Evolutionary conservation across 768 basidiomycete genomes (phyloP), one percentile per base, ranked within the genome.

Genomic region (Amanita rimosa): DNA sequence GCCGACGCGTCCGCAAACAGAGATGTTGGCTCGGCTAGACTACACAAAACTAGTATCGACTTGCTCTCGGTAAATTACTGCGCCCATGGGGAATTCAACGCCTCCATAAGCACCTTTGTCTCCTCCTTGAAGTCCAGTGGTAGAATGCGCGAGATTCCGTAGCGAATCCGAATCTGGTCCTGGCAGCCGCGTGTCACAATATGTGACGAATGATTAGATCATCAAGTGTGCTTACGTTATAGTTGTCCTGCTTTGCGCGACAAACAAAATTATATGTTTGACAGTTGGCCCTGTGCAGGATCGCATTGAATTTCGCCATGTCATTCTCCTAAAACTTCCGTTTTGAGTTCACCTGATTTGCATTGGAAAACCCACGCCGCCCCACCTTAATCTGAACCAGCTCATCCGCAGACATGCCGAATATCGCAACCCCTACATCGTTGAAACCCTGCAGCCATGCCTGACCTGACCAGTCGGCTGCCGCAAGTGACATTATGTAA

Each of bases 401-500:
- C 11, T 93, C 83, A 56, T 92, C 78, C 9, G 90, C 95, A 27
- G 76, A 66, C 67, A 79, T 83, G 22, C 79, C 85, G 53, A 97
- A 82, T 13, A 99, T 65, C 3, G 70, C 67, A 46, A 79, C 63
- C 4, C 92, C 96, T 29, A 85, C 79, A 5, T 98, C 95, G 61
- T 99, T 95, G 73, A 99, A 99, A 3, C 87, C 91, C 53, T 89
- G 88, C 39, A 97, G 68, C 95, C 95, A 98, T 14, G 81, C 75
- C 63, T 94, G 89, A 17, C 81, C 83, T 14, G 90, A 87, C 67
- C 82, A 78, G 63, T 99, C 96, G n/a, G 89, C 78, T 2, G 91
- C 83, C 41, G 87, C 88, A 69, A 96, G 72, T 34, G 81, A 76
- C 54, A 98, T 73, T 58, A 95, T 82, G 55, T 86, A 90, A 46